These are phyloP conservation scores for Tothia fuscella DNA, from an alignment of 2,329 filamentous ascomycete species.

Conservation along the genomic window DNA sequence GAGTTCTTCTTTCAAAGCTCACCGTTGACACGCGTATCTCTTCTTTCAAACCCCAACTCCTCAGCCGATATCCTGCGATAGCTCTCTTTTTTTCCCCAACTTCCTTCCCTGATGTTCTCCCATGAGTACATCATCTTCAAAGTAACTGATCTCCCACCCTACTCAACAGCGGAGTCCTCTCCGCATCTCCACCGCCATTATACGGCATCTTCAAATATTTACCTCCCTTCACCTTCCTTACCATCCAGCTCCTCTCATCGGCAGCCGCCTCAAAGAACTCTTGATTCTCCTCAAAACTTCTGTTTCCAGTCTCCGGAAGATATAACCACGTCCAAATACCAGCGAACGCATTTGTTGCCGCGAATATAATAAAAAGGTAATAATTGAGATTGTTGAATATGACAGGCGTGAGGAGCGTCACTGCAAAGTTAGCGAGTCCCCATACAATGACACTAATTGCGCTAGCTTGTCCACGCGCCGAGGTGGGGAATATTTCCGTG, in stretches of 20 bases:
- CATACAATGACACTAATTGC: conserved; percentile 44
- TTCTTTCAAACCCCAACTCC: too few species aligned
- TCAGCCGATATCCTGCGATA: too few species aligned
- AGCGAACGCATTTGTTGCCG: conserved; percentile 41
- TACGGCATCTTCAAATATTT: conserved; percentile 36
- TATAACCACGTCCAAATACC: conserved; percentile 43
- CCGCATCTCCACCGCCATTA: conserved; percentile 27
- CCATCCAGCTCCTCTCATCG: conserved; percentile 41
- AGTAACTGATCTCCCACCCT: conserved; percentile 33
- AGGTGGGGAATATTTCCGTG: conserved; percentile 46
- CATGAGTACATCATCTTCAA: too few species aligned
- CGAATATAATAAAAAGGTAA: conserved; percentile 46
- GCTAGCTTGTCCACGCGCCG: conserved; percentile 42
- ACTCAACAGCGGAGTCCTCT: conserved; percentile 33
- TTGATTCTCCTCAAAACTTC: conserved; percentile 50
- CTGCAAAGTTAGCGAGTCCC: conserved; percentile 46
- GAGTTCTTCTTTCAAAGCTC: too few species aligned
- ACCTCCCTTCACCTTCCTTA: conserved; percentile 40
- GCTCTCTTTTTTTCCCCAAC: too few species aligned
- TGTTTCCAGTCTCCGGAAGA: conserved; percentile 43
- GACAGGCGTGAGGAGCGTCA: conserved; percentile 46
- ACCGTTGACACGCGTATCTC: too few species aligned
- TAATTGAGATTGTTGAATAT: conserved; percentile 49
- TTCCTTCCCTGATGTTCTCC: too few species aligned
- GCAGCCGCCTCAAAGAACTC: conserved; percentile 44